Conservation (phyloP, 371 early-diverging fungal species). For the Apophysomyces variabilis region DNA sequence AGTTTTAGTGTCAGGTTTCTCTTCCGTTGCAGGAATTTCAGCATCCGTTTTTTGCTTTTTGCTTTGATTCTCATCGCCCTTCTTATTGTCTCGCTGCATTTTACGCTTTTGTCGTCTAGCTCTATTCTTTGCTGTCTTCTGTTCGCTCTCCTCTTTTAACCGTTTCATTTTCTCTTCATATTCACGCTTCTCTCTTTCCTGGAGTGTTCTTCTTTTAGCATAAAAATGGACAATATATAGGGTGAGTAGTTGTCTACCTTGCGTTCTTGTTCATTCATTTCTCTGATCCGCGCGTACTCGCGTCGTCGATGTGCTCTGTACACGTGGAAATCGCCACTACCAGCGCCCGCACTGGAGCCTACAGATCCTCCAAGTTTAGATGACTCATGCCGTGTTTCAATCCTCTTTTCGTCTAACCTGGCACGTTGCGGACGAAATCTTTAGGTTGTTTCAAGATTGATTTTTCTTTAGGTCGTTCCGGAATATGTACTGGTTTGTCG, state of each 20-base stretch:
- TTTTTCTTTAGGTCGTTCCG: conserved; percentile 55
- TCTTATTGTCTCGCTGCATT: conserved; percentile 28
- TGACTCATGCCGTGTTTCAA: not conserved
- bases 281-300: conserved; percentile 81
- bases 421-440: conserved; percentile 83
- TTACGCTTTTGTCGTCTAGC: conserved; percentile 81
- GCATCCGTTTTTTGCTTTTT: conserved; percentile 29
- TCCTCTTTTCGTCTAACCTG: conserved; percentile 47
- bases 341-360: conserved; percentile 96
- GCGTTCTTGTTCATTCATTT: conserved; percentile 78
- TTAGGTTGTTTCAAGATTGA: conserved; percentile 61
- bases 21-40: too few species aligned
- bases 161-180: conserved; percentile 62
- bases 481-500: conserved; percentile 80
- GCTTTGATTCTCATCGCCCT: conserved; percentile 23
- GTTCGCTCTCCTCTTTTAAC: conserved; percentile 71
- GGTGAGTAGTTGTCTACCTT: conserved; percentile 53
- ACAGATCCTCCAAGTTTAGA: not conserved
- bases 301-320: conserved; percentile 89
- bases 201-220: conserved; percentile 16
- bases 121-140: conserved; percentile 85
- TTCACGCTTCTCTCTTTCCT: conserved; percentile 53
- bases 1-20: too few species aligned
- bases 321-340: conserved; percentile 96
- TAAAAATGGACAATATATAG: too few species aligned